phyloP scores from a whole-genome alignment of 2,329 filamentous ascomycete species.

The Gaeumannomyces sp. region DNA sequence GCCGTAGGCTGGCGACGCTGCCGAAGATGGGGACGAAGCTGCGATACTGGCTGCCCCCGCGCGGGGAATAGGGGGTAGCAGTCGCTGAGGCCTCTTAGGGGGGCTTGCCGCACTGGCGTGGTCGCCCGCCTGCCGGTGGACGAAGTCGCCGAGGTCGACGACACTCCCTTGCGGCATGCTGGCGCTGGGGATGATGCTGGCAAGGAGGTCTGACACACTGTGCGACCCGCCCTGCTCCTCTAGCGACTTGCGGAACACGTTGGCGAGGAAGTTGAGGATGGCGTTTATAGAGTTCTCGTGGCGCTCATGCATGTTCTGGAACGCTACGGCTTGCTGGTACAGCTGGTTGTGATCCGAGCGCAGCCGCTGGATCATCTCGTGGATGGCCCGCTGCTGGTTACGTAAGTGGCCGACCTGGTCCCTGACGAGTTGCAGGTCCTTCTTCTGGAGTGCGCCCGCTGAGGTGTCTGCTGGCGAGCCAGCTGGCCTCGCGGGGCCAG shows the following conservation, averaged over 20 bases:
- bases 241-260: conserved; percentile 89
- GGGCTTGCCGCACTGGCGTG: conserved; percentile 31
- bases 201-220: conserved; percentile 80
- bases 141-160: conserved; percentile 55
- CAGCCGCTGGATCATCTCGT: conserved; percentile 71
- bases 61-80: conserved; percentile 47
- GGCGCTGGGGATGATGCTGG: conserved; percentile 58
- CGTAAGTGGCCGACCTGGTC: conserved; percentile 77
- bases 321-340: conserved; percentile 79
- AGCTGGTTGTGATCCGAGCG: conserved; percentile 82
- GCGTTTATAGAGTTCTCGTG: conserved; percentile 98
- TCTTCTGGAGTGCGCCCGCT: conserved; percentile 49
- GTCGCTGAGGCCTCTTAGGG: conserved; percentile 45
- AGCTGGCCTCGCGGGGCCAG: conserved; percentile 18
- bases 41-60: conserved; percentile 18
- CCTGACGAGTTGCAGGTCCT: conserved; percentile 72
- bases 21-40: conserved; percentile 21
- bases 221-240: conserved; percentile 73
- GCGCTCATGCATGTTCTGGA: conserved; percentile 88
- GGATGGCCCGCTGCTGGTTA: conserved; percentile 80
- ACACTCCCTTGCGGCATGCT: conserved; percentile 48
- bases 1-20: conserved; percentile 25
- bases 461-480: conserved; percentile 10
- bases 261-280: conserved; percentile 94
- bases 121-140: conserved; percentile 39